A percentile compares a stretch with the other conserved stretches of the same genome.
These are phyloP conservation scores for Aegilops umbellulata DNA, from an alignment of 176 grass and related monocot species.

Conservation along the genomic window DNA sequence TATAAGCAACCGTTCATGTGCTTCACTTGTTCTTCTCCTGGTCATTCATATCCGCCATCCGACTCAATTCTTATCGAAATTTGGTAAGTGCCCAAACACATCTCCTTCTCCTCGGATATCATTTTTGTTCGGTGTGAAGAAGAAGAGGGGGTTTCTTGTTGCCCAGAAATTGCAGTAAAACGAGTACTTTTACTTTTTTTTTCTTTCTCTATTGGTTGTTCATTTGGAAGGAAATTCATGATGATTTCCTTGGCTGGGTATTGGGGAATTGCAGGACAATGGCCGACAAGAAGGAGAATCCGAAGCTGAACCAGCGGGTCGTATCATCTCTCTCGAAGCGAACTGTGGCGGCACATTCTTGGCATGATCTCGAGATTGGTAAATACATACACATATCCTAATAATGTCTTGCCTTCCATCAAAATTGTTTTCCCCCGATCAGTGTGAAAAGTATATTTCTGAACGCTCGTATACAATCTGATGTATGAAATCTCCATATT, in stretches of 20 bases:
- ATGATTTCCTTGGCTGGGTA: not conserved
- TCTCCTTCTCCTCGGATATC: not conserved
- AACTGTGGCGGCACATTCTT: conserved; percentile 77
- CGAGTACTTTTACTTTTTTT: not conserved
- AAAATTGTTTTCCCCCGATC: not conserved
- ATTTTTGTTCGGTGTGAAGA: not conserved
- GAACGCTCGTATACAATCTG: not conserved
- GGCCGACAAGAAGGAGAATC: conserved; percentile 22
- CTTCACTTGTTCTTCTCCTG: not conserved
- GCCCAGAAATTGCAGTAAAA: not conserved
- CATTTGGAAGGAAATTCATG: not conserved
- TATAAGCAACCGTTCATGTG: not conserved
- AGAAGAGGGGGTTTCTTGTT: not conserved
- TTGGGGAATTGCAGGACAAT: conserved; percentile 12
- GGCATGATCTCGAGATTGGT: conserved; percentile 96
- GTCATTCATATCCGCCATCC: not conserved
- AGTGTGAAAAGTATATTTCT: not conserved
- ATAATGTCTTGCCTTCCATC: not conserved
- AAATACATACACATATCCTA: not conserved
- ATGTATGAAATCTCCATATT: not conserved
- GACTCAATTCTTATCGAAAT: not conserved
- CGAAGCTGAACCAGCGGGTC: conserved; percentile 67
- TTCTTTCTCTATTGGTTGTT: not conserved
- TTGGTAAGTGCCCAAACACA: not conserved
- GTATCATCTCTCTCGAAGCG: conserved; percentile 73